Conservation (phyloP, 2,329 filamentous ascomycete species). For the Zymoseptoria tritici region DNA sequence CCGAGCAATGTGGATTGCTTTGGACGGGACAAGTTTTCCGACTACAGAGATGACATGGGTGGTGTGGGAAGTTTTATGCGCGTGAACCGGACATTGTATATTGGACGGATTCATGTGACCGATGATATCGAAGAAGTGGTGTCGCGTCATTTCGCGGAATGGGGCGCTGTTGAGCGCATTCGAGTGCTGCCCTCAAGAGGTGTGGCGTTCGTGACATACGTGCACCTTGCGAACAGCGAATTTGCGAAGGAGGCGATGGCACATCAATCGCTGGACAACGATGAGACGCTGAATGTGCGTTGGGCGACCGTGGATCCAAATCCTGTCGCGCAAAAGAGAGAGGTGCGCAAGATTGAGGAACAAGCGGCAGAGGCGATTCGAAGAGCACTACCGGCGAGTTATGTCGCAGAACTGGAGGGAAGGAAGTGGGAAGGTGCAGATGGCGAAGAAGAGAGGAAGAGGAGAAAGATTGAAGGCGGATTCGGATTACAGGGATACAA, state of each 20-base stretch:
- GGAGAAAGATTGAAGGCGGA: slow-evolving; percentile 78
- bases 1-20: slow-evolving; percentile 95
- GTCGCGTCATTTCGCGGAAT: slow-evolving; percentile 90
- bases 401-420: slow-evolving; percentile 89
- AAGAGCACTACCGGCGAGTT: slow-evolving; percentile 77
- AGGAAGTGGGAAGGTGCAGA: slow-evolving; percentile 49
- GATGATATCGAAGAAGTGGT: slow-evolving; percentile 98
- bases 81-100: slow-evolving; percentile 88
- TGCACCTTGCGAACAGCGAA: slow-evolving; percentile 80
- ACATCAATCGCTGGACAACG: slow-evolving; percentile 84
- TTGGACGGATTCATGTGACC: slow-evolving; percentile 87
- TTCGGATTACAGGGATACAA: slow-evolving; percentile 90
- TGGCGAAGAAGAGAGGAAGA: slow-evolving; percentile 68
- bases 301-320: slow-evolving; percentile 98
- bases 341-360: slow-evolving; percentile 82
- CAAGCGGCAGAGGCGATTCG: slow-evolving; percentile 93
- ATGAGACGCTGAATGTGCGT: slow-evolving; percentile 86
- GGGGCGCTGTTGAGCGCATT: slow-evolving; percentile 81
- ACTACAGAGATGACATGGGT: slow-evolving; percentile 96
- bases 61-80: slow-evolving; percentile 91
- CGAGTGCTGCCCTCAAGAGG: slow-evolving; percentile 82
- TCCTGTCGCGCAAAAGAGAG: slow-evolving; percentile 85
- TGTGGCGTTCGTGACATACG: slow-evolving; percentile 92
- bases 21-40: slow-evolving; percentile 81
- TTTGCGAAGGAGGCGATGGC: slow-evolving; percentile 84